phyloP scores from a whole-genome alignment of 768 basidiomycete species.

The Lentinula sp. region DNA sequence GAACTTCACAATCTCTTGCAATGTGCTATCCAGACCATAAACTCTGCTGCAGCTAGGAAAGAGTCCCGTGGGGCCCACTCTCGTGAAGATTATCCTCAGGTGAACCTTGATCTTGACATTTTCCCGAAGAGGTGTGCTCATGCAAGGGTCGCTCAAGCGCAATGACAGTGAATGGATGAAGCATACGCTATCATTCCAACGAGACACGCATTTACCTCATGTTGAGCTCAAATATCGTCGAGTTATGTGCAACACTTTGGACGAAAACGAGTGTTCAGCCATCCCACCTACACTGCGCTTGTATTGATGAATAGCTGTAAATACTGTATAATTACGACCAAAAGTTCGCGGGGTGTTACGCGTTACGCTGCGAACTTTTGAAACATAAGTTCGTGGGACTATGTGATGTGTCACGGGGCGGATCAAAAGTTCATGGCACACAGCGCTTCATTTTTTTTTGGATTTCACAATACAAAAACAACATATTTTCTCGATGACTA shows the following conservation, averaged over 20 bases:
- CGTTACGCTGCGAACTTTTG: too few relatives aligned
- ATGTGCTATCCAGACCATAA: slow-evolving; percentile 93
- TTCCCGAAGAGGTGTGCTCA: not conserved
- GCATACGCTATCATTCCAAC: slow-evolving; percentile 90
- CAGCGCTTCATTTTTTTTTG: too few relatives aligned
- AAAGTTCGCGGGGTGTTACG: too few relatives aligned
- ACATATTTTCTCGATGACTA: too few relatives aligned
- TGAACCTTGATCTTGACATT: slow-evolving; percentile 23
- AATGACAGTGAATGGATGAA: slow-evolving; percentile 95
- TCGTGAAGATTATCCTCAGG: slow-evolving; percentile 94
- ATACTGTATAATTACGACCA: too few relatives aligned
- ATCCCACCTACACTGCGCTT: slow-evolving; percentile 98
- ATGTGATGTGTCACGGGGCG: too few relatives aligned
- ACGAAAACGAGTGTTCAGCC: slow-evolving; percentile 94
- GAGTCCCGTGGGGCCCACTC: slow-evolving; percentile 99
- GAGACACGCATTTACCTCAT: slow-evolving; percentile 64
- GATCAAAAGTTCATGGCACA: too few relatives aligned
- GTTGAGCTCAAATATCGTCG: slow-evolving; percentile 86
- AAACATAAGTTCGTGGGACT: too few relatives aligned
- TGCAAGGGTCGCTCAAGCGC: slow-evolving; percentile 40
- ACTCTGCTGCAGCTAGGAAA: slow-evolving; percentile 89
- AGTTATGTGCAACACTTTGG: slow-evolving; percentile 83
- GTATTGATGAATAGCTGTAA: slow-evolving; percentile 39
- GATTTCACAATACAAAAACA: too few relatives aligned
- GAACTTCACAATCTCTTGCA: slow-evolving; percentile 95